These are phyloP conservation scores for Arthrobotrys sinensis DNA, from an alignment of 2,329 filamentous ascomycete species.

Conservation along the genomic window DNA sequence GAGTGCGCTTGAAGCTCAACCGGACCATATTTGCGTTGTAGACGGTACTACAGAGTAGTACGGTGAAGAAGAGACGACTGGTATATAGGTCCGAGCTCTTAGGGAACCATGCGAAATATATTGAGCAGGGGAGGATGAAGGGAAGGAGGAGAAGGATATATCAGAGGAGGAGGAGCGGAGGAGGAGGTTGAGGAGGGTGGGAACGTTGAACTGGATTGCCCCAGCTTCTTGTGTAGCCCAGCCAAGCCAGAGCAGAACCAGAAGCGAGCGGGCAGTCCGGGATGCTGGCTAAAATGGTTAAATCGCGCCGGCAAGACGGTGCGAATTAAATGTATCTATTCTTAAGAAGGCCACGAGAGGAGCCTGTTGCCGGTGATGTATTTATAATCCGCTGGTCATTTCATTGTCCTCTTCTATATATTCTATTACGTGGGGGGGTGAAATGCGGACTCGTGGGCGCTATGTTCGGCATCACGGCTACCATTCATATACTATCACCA, in stretches of 20 bases:
- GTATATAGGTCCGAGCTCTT: background rate
- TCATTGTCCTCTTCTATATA: background rate
- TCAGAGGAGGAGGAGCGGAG: slow-evolving; percentile 17
- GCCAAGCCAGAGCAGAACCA: slow-evolving; percentile 16
- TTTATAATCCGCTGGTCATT: slow-evolving; percentile 2
- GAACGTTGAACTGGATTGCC: slow-evolving; percentile 15
- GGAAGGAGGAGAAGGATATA: slow-evolving; percentile 22
- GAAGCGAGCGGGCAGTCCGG: slow-evolving; percentile 40
- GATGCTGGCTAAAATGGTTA: slow-evolving; percentile 46
- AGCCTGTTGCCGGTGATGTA: slow-evolving; percentile 1
- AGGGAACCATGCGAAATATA: slow-evolving; percentile 30
- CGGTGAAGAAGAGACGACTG: slow-evolving; percentile 18
- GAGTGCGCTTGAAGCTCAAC: slow-evolving; percentile 51
- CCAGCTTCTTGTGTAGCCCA: slow-evolving; percentile 5
- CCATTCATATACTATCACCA: background rate
- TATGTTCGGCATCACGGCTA: slow-evolving; percentile 6
- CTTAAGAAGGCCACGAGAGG: background rate
- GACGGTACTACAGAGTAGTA: slow-evolving; percentile 16
- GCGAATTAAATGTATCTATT: background rate
- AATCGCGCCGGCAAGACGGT: slow-evolving; percentile 37
- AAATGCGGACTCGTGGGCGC: slow-evolving; percentile 16
- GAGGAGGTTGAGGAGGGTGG: slow-evolving; percentile 26
- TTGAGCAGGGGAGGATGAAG: slow-evolving; percentile 24
- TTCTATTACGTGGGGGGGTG: no score
- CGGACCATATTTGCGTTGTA: slow-evolving; percentile 56